Evolutionary conservation across 2,329 filamentous ascomycete species (phyloP), one percentile per base, ranked within the genome.

Genomic region (Aspergillus sp.): DNA sequence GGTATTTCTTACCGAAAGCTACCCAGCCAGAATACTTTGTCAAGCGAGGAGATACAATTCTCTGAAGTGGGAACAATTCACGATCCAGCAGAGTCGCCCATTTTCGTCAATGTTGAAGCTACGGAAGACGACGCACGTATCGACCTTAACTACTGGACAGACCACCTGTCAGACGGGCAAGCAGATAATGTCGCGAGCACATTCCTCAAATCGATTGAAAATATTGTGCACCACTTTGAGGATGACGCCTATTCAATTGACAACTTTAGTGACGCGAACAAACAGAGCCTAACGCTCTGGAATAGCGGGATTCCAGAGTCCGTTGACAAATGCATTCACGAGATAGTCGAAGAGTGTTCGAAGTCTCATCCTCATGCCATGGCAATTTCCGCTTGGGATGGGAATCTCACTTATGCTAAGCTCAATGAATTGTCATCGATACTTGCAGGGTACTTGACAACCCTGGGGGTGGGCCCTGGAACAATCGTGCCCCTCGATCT

Each of bases 41-140:
- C 67, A 15, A 70, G 66, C 19, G 56, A 66, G 19, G 65, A 68
- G 3, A 73, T 82, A 1, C 66, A 70, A n/a, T 74, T 81, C 41
- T 64, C 72, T 1, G 77, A 81, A 68, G 63, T 70, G 23, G 69
- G 70, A n/a, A 68, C 71, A 3, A 77, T 78, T 32, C 72, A 82
- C 58, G 80, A 83, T 57, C 81, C 81, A 0, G 81, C 80, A 1
- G 81, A 83, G 65, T 80, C 81, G 61, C 75, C 77, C 1, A 71
- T 82, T 0, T 81, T 77, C 15, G 68, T 83, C 56, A 82, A 82
- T 52, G 78, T 82, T 19, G 81, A 82, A 60, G 76, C 79, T 2
- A 73, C 75, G 5, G 79, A 82, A n/a, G 69, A 70, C 3, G 64
- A 70, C 25, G 75, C 74, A 8, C 66, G 66, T 4, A 75, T 77